Conservation (phyloP, 768 basidiomycete genomes). For the Boletus subparvulus region DNA sequence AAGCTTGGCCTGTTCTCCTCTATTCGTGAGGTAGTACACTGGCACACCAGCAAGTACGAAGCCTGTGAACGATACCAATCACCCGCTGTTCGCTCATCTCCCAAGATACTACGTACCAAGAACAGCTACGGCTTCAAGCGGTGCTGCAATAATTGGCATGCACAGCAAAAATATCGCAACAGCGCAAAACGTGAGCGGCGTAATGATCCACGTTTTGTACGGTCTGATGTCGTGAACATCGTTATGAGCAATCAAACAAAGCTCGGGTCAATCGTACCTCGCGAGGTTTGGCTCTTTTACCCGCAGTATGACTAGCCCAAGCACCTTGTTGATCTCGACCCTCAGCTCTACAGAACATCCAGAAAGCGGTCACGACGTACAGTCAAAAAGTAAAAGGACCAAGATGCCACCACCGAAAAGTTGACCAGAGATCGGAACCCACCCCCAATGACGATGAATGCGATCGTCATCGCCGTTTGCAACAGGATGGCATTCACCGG, state of each 20-base stretch:
- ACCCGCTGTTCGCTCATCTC: not conserved
- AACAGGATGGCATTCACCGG: constrained; percentile 86
- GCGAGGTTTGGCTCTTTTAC: constrained; percentile 89
- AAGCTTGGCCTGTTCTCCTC: constrained; percentile 41
- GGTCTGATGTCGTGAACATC: constrained; percentile 51
- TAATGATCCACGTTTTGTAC: constrained; percentile 89
- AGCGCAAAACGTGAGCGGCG: constrained; percentile 86
- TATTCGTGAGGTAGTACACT: constrained; percentile 77
- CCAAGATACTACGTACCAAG: constrained; percentile 54
- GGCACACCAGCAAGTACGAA: constrained; percentile 81
- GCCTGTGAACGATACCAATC: constrained; percentile 39
- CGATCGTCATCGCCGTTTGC: constrained; percentile 69
- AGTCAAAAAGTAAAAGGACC: constrained; percentile 86
- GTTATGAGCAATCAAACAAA: not conserved
- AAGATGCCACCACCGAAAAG: constrained; percentile 83
- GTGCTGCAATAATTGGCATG: constrained; percentile 95
- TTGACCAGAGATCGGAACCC: constrained; percentile 88
- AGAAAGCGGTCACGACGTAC: constrained; percentile 40
- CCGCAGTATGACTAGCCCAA: constrained; percentile 84
- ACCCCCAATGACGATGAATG: constrained; percentile 83
- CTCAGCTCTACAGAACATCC: not conserved
- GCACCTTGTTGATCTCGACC: constrained; percentile 49
- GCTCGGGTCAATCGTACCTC: constrained; percentile 43
- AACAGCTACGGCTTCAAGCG: constrained; percentile 82
- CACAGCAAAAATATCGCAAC: constrained; percentile 64